These are phyloP conservation scores for Nannochloris sp. DNA, from an alignment of 139 green algal species.

Conservation along the genomic window DNA sequence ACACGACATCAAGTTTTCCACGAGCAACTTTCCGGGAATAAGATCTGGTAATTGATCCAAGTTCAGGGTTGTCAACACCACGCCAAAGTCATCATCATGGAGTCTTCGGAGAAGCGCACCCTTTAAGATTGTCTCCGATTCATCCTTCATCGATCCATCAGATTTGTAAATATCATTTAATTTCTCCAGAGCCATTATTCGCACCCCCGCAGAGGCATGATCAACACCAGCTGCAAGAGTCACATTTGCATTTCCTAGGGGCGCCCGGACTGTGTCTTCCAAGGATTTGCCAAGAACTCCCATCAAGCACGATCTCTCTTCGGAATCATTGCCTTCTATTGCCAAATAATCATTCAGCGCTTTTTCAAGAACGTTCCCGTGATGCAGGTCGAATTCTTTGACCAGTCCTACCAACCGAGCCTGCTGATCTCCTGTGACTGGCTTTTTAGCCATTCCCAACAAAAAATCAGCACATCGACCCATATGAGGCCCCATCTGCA, in stretches of 20 bases:
- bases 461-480: constrained; percentile 5
- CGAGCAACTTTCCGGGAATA: constrained; percentile 2
- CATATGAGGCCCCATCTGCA: constrained; percentile 11
- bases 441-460: background rate
- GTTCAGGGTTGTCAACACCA: constrained; percentile 21
- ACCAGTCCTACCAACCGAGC: constrained; percentile 6
- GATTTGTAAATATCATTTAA: constrained; percentile 1
- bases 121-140: constrained; percentile 1
- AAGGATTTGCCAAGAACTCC: constrained; percentile 8
- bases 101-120: constrained; percentile 23
- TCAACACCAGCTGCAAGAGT: constrained; percentile 27
- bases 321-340: background rate
- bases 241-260: constrained; percentile 13
- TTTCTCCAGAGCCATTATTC: constrained; percentile 16
- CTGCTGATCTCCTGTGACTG: background rate
- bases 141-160: background rate
- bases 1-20: constrained; percentile 5
- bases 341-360: constrained; percentile 22
- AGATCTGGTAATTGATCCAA: constrained; percentile 1
- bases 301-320: constrained; percentile 5
- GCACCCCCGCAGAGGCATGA: constrained; percentile 10
- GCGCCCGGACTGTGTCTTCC: constrained; percentile 21
- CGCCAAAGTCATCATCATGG: constrained; percentile 25
- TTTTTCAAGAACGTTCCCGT: constrained; percentile 27
- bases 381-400: constrained; percentile 38